A percentile compares a stretch with the other conserved stretches of the same genome.
Evolutionary conservation across 345 rosid species (phyloP).

Genomic region (Hibiscus tridactylites): DNA sequence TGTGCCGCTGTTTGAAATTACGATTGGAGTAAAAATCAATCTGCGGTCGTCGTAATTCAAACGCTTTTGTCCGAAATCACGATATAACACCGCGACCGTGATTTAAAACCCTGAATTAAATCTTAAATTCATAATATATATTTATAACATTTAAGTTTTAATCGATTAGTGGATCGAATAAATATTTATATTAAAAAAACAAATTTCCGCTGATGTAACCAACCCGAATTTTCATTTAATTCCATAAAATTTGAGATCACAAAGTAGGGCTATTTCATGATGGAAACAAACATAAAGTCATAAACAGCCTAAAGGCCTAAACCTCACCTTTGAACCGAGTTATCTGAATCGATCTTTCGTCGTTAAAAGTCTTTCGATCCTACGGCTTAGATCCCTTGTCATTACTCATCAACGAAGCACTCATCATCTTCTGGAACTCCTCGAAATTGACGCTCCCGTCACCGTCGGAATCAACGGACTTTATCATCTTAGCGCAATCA

Average conservation of each 20-base stretch:
- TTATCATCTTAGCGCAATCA: constrained; percentile 64
- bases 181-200: too few species aligned
- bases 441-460: constrained; percentile 68
- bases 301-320: background rate
- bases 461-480: constrained; percentile 69
- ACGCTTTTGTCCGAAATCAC: too few species aligned
- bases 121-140: too few species aligned
- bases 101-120: too few species aligned
- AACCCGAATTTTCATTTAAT: background rate
- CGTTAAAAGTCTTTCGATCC: background rate
- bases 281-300: background rate
- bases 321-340: background rate
- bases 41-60: too few species aligned
- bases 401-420: background rate
- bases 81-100: too few species aligned
- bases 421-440: constrained; percentile 87
- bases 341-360: background rate
- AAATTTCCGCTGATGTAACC: background rate
- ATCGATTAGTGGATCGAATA: too few species aligned
- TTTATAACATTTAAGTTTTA: too few species aligned
- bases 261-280: background rate
- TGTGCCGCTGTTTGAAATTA: too few species aligned
- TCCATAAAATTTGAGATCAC: background rate
- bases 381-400: constrained; percentile 6
- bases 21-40: too few species aligned